Percentiles rank a stretch among this genome's conserved stretches.
These are phyloP conservation scores for Quaeritorhiza haematococci DNA, from an alignment of 371 early-diverging fungal species.

Conservation along the genomic window DNA sequence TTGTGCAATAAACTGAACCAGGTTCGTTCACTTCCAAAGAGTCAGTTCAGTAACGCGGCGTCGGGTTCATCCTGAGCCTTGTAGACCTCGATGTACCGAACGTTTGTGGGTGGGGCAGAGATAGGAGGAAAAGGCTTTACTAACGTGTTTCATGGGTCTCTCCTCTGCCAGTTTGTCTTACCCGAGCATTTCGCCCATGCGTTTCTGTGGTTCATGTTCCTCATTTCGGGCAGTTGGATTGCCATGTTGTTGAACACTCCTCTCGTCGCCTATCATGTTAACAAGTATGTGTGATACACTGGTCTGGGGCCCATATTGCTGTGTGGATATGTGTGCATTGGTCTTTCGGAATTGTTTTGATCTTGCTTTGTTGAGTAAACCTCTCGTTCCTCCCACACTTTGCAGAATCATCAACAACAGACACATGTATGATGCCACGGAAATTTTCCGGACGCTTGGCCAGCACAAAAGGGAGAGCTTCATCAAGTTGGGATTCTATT, in stretches of 20 bases:
- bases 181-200: constrained; percentile 86
- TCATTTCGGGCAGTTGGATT: constrained; percentile 83
- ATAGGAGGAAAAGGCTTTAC: too few species aligned
- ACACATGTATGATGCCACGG: constrained; percentile 94
- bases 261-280: constrained; percentile 74
- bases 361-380: constrained; percentile 3
- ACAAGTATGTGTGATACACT: constrained; percentile 60
- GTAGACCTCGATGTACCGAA: too few species aligned
- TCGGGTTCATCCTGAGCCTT: not conserved
- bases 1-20: constrained; percentile 92
- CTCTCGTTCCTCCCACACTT: not conserved
- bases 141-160: too few species aligned
- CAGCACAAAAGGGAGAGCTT: constrained; percentile 91
- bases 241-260: constrained; percentile 81
- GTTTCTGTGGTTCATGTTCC: constrained; percentile 73
- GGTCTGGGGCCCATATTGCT: not conserved
- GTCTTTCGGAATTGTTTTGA: too few species aligned
- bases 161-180: constrained; percentile 82
- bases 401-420: constrained; percentile 68
- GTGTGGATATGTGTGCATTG: not conserved
- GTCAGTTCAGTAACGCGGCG: too few species aligned
- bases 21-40: constrained; percentile 44
- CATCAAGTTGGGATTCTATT: constrained; percentile 90
- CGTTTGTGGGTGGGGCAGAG: too few species aligned
- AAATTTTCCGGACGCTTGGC: constrained; percentile 88